These are phyloP conservation scores for Globisporangium abappressorium DNA, from an alignment of 352 stramenopile species.

Conservation along the genomic window DNA sequence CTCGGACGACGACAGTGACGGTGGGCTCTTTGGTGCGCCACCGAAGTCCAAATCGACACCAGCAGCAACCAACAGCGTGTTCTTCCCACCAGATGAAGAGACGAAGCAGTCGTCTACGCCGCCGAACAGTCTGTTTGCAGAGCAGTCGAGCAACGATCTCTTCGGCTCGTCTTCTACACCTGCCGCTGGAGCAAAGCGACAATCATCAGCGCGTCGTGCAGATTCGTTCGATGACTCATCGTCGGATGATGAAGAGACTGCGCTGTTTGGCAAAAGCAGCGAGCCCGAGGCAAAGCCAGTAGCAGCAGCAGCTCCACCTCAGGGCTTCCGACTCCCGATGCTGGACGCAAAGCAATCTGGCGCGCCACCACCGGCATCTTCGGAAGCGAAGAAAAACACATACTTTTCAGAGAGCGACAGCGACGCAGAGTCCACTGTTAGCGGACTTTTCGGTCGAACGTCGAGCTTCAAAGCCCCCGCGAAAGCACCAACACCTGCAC, in stretches of 20 bases:
- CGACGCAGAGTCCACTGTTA: constrained; percentile 48
- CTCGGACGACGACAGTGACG: constrained; percentile 58
- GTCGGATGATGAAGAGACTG: constrained; percentile 19
- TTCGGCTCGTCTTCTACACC: constrained; percentile 20
- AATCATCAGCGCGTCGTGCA: constrained; percentile 1
- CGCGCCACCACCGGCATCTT: neutral
- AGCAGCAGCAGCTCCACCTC: constrained; percentile 18
- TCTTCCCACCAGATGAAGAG: constrained; percentile 29
- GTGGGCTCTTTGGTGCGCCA: constrained; percentile 12
- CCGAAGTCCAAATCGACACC: constrained; percentile 18
- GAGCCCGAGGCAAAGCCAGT: constrained; percentile 9
- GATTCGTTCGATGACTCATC: constrained; percentile 31
- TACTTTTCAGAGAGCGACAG: constrained; percentile 42
- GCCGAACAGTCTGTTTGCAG: constrained; percentile 28
- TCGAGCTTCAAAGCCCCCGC: constrained; percentile 14
- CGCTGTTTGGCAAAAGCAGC: constrained; percentile 22
- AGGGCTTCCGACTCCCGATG: constrained; percentile 31
- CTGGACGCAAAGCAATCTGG: constrained; percentile 2
- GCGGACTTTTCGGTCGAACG: constrained; percentile 35
- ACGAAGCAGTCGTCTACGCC: constrained; percentile 17
- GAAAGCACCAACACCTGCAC: neutral
- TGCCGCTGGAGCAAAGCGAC: constrained; percentile 5
- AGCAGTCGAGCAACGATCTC: constrained; percentile 35
- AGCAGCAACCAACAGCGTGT: neutral
- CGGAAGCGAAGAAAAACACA: constrained; percentile 15